Percentiles rank a stretch among this genome's conserved stretches.
These are phyloP conservation scores for Inosperma sp. DNA, from an alignment of 768 basidiomycete species.

Conservation along the genomic window DNA sequence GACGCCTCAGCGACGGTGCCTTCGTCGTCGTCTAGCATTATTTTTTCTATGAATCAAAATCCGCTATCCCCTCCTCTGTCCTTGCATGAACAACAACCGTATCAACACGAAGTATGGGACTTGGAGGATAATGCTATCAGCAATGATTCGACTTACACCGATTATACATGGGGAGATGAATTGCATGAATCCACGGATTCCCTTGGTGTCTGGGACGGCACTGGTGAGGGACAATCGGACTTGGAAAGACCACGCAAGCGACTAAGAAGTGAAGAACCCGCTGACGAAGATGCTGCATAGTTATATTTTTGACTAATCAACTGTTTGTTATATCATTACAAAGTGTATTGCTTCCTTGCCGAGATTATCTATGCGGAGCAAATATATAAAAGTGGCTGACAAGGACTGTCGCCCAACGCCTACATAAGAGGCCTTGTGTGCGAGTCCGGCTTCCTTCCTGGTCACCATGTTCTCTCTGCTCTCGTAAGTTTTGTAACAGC, in stretches of 20 bases:
- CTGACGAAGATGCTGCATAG: background rate
- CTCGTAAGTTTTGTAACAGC: slow-evolving; percentile 53
- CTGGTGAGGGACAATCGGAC: slow-evolving; percentile 11
- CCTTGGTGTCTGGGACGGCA: slow-evolving; percentile 13
- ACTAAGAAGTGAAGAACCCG: slow-evolving; percentile 25
- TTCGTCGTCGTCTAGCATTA: background rate
- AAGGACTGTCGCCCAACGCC: background rate
- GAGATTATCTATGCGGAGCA: background rate
- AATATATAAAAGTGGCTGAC: background rate
- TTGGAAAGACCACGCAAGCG: slow-evolving; percentile 29
- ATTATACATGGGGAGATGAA: slow-evolving; percentile 19
- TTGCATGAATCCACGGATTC: slow-evolving; percentile 12
- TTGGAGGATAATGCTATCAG: slow-evolving; percentile 10
- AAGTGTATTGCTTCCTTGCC: too few species aligned
- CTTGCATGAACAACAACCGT: slow-evolving; percentile 7
- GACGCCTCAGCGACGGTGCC: background rate
- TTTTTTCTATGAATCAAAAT: background rate
- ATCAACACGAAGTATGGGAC: slow-evolving; percentile 1
- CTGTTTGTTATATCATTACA: too few species aligned
- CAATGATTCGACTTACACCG: slow-evolving; percentile 14
- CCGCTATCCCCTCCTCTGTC: background rate
- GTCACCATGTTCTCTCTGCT: slow-evolving; percentile 72
- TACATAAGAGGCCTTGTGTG: background rate
- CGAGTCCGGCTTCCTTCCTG: slow-evolving; percentile 13
- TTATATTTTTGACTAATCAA: too few species aligned